Base-by-base conservation (phyloP, 805 yeast genomes). In the Blastobotrys robertii region DNA sequence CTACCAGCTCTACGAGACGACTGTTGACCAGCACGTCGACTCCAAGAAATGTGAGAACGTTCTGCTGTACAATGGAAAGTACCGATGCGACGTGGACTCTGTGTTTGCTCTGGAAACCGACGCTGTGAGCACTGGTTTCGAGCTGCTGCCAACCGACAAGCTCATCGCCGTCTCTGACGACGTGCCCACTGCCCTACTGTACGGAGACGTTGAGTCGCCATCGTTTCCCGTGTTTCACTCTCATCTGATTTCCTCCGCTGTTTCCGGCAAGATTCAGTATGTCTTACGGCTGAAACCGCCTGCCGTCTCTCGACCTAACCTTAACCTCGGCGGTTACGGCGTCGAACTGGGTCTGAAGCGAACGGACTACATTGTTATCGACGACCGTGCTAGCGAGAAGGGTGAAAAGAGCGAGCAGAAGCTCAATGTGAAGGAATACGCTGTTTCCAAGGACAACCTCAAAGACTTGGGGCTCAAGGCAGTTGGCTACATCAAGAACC, bases 31-130 rank as follows among this genome's bases (percentile, higher is more conserved):
- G 0, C 31, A 47, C 2, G 47, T 56, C 46, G 43, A 66, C 60
- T n/a, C 70, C 57, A 46, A 59, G 58, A 4, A 63, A 2, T 57
- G 66, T 4, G 53, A 51, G 4, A 66, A 76, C 1, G 79, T 84
- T 73, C 57, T 78, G 6, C 55, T 65, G 44, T 69, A 69, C 49
- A 76, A 79, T 45, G 73, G 73, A 39, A 66, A 68, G 19, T 58
- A 70, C 2, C 81, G 79, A 54, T 79, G 87, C 52, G 74, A 80
- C 8, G 65, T 79, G 2, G 84, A 76, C 43, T 94, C 82, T 44
- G 72, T 86, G 1, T 92, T 76, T 59, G 94, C 96, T 2, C 67
- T 92, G 44, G 80, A 81, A 57, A 74, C 85, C 3, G 45, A 2
- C 25, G 63, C 11, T 37, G 38, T 19, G n/a, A 29, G 32, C n/a